Evolutionary conservation across 768 basidiomycete species (phyloP), one percentile per base, ranked within the genome.

Genomic region (Phaffia australis): DNA sequence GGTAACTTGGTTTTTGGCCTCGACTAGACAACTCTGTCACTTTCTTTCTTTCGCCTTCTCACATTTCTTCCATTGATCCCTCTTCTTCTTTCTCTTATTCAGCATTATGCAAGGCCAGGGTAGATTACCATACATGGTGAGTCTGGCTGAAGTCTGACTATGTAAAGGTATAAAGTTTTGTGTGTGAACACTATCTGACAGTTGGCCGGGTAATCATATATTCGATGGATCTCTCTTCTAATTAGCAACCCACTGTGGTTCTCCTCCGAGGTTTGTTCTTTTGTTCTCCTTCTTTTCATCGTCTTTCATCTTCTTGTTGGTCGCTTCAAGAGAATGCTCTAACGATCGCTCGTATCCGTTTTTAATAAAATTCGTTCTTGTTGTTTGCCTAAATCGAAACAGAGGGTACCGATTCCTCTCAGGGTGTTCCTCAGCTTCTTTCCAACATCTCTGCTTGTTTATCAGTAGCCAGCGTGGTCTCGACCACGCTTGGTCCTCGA

Each of bases 401-500:
- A 75, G 93, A 95, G 80, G 93, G 93, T 73, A 95, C 93, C 70
- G 93, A 95, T 77, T 86, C 88, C 19, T 95, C 92, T 3, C 93
- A 95, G 78, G 93, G 93, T 74, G 90, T 86, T 70, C 84, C 85
- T 4, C 92, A 97, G 76, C 79, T 97, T 32, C 81, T 97, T 32
- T 93, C 89, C 62, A 98, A 97, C 78, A 99, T 97, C 75, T 85
- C 89, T 3, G 93, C 94, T 76, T 97, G 94, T 80, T 84, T 93
- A 65, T 91, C 93, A 21, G 87, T 99, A 71, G 79, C 93, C 56
- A 84, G 90, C 75, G 97, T 90, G 1, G 83, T 99, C 63, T 82
- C 95, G 25, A 91, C 84, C 64, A 98, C 95, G 42, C 84, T 99
- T n/a, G 95, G 95, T 18, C 95, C 95, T 9, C 81, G 95, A 68